Conservation (phyloP, 2,329 filamentous ascomycete species). For the Bisporella sp. region DNA sequence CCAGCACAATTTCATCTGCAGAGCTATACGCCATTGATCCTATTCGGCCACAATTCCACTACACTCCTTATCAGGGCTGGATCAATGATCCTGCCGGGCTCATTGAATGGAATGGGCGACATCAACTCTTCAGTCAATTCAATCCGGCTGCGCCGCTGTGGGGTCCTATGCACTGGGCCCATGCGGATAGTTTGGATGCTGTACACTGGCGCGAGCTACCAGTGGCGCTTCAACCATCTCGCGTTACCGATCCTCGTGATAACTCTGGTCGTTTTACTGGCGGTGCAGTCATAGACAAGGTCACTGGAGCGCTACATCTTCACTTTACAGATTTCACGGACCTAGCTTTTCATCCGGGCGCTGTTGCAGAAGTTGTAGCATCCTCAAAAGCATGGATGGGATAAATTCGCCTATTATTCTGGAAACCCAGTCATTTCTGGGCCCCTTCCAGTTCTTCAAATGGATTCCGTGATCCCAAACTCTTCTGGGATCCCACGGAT, state of each 20-base stretch:
- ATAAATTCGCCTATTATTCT: constrained; percentile 51
- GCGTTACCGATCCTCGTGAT: constrained; percentile 21
- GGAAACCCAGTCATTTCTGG: constrained; percentile 50
- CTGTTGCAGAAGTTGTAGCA: constrained; percentile 42
- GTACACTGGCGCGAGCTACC: constrained; percentile 57
- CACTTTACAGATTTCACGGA: constrained; percentile 36
- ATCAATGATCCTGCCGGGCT: constrained; percentile 60
- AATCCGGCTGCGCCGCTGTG: constrained; percentile 39
- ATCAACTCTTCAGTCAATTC: constrained; percentile 59
- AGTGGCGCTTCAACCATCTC: constrained; percentile 47
- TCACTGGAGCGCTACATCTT: constrained; percentile 59
- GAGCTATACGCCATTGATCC: constrained; percentile 21
- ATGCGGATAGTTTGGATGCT: constrained; percentile 52
- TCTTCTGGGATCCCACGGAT: constrained; percentile 44
- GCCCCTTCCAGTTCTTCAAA: constrained; percentile 30
- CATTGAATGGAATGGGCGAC: constrained; percentile 44
- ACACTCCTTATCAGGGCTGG: constrained; percentile 41
- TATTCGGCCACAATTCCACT: constrained; percentile 45
- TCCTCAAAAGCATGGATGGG: constrained; percentile 52
- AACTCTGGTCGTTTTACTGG: constrained; percentile 39
- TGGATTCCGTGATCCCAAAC: constrained; percentile 59
- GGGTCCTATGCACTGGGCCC: constrained; percentile 58
- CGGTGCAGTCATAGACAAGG: constrained; percentile 48
- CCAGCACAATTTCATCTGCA: constrained; percentile 8
- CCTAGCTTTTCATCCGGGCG: constrained; percentile 17